These are phyloP conservation scores for Chenopodium album DNA, from an alignment of 148 eudicot genomes.

Conservation along the genomic window DNA sequence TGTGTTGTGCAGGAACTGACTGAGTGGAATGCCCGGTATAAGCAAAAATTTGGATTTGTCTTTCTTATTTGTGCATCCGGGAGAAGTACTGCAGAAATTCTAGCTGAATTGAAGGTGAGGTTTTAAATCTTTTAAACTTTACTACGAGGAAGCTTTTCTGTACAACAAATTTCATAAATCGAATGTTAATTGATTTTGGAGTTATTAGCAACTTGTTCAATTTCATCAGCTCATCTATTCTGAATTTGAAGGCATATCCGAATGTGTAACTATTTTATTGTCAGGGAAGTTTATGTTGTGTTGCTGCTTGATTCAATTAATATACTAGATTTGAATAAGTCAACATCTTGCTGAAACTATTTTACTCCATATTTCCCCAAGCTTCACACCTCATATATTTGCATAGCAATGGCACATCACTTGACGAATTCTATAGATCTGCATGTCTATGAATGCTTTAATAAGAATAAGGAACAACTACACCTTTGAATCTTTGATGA, in stretches of 20 bases:
- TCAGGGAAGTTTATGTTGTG: background rate
- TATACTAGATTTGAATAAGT: slow-evolving; percentile 5
- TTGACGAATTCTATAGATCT: background rate
- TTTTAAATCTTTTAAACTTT: background rate
- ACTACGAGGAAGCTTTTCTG: background rate
- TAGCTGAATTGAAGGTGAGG: slow-evolving; percentile 67
- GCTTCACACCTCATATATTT: background rate
- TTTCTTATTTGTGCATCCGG: slow-evolving; percentile 94
- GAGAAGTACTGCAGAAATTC: slow-evolving; percentile 77
- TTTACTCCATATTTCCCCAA: background rate
- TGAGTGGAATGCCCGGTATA: slow-evolving; percentile 72
- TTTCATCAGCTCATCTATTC: background rate
- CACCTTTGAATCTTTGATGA: too few species aligned
- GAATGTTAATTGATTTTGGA: too few species aligned
- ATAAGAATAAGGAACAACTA: too few species aligned
- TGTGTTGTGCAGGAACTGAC: slow-evolving; percentile 56
- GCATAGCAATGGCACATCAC: background rate
- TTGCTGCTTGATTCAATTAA: background rate
- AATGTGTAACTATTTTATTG: background rate
- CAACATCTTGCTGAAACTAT: background rate
- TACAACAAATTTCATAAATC: background rate
- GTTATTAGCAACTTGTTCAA: background rate
- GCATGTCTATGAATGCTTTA: too few species aligned
- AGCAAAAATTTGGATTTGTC: slow-evolving; percentile 77
- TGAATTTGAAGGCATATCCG: background rate